Conservation (phyloP, 441 rosid species). For the Pelargonium australe region DNA sequence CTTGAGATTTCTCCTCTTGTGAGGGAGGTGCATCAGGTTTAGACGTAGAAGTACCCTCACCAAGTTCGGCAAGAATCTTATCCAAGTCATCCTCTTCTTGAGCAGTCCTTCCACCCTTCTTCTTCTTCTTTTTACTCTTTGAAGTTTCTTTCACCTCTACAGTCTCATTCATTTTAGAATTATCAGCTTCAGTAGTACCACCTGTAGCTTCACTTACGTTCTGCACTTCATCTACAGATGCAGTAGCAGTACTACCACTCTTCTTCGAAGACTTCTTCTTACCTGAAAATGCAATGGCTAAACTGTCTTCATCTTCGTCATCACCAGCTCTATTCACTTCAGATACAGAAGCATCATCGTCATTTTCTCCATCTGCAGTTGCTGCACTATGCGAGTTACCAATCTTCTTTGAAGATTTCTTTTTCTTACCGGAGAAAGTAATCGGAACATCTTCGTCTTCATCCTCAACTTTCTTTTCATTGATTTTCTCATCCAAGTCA, state of each 20-base stretch:
- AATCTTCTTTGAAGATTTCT: constrained; percentile 69
- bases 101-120: constrained; percentile 80
- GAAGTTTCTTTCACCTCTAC: constrained; percentile 52
- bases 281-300: constrained; percentile 43
- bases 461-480: constrained; percentile 35
- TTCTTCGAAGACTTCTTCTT: constrained; percentile 79
- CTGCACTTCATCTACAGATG: constrained; percentile 28
- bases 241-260: constrained; percentile 28
- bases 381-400: constrained; percentile 39
- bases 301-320: constrained; percentile 41
- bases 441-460: constrained; percentile 38
- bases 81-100: constrained; percentile 96
- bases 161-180: constrained; percentile 27
- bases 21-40: constrained; percentile 36
- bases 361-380: constrained; percentile 48
- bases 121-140: constrained; percentile 83
- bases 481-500: constrained; percentile 26
- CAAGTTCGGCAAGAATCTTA: constrained; percentile 84
- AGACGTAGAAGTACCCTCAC: constrained; percentile 38
- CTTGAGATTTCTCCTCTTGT: constrained; percentile 44
- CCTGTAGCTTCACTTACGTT: constrained; percentile 28
- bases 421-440: constrained; percentile 64
- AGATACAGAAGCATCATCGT: constrained; percentile 32
- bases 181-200: constrained; percentile 23
- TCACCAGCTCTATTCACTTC: constrained; percentile 24